Evolutionary conservation across 1,284 basidiomycete species (phyloP).

Genomic region (Athelia sp.): DNA sequence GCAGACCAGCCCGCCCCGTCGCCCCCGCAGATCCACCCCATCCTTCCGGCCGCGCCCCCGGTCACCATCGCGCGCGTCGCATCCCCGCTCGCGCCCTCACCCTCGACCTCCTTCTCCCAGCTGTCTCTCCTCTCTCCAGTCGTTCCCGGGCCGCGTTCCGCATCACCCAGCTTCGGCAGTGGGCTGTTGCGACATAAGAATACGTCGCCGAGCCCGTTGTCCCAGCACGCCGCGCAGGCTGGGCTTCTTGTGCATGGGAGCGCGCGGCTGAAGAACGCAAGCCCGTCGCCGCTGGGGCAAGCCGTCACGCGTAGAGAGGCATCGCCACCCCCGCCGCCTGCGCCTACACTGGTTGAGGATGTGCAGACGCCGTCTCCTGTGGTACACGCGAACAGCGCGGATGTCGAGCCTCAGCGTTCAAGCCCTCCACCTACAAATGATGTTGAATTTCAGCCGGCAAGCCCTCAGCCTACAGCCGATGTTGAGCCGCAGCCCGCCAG

Average conservation of each 20-base stretch:
- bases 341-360: too few species aligned
- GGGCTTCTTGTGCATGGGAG: background rate
- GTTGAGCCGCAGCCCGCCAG: too few species aligned
- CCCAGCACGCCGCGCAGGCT: background rate
- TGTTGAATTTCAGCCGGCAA: too few species aligned
- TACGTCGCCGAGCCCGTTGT: conserved; percentile 6
- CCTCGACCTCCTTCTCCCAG: conserved; percentile 27
- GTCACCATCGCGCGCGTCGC: too few species aligned
- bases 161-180: background rate
- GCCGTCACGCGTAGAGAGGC: too few species aligned
- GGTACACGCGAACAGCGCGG: too few species aligned
- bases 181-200: background rate
- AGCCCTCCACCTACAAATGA: too few species aligned
- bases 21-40: conserved; percentile 33
- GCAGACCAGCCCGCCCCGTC: conserved; percentile 28
- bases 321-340: too few species aligned
- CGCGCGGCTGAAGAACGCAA: background rate
- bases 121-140: conserved; percentile 29
- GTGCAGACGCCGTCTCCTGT: too few species aligned
- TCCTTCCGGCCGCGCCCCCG: conserved; percentile 16
- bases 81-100: conserved; percentile 15
- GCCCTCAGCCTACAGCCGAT: too few species aligned
- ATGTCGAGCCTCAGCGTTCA: too few species aligned
- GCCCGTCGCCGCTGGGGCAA: background rate
- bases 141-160: conserved; percentile 1